These are phyloP conservation scores for Lasiodiplodia citricola DNA, from an alignment of 2,329 filamentous ascomycete species.

Conservation along the genomic window DNA sequence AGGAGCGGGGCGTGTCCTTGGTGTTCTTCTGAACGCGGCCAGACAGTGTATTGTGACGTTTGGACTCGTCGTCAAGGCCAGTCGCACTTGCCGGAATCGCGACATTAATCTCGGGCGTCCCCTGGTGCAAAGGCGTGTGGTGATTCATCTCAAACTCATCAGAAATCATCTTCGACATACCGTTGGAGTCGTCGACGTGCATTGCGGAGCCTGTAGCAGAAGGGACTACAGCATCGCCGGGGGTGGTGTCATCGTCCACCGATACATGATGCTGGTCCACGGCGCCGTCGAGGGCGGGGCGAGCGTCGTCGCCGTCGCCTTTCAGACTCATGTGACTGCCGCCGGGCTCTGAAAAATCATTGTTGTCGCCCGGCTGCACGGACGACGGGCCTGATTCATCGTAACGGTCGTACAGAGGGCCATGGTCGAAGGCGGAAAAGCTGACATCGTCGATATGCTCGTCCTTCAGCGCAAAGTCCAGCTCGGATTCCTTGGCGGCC, in stretches of 20 bases:
- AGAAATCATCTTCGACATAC: slow-evolving; percentile 29
- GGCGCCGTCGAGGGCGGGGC: slow-evolving; percentile 14
- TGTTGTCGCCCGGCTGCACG: slow-evolving; percentile 44
- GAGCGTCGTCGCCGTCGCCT: slow-evolving; percentile 37
- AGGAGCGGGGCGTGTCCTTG: slow-evolving; percentile 15
- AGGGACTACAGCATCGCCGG: neutral
- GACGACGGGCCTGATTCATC: slow-evolving; percentile 47
- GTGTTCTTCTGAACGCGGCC: neutral
- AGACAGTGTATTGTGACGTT: neutral
- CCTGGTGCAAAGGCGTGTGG: slow-evolving; percentile 6
- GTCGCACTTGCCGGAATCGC: slow-evolving; percentile 6
- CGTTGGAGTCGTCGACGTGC: neutral
- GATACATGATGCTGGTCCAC: slow-evolving; percentile 17
- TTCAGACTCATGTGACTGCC: slow-evolving; percentile 39
- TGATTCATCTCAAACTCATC: slow-evolving; percentile 23
- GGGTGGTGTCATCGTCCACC: slow-evolving; percentile 7
- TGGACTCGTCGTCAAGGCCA: slow-evolving; percentile 5
- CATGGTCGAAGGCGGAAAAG: slow-evolving; percentile 42
- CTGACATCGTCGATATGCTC: slow-evolving; percentile 34
- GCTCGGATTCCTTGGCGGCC: slow-evolving; percentile 29
- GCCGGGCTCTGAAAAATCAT: slow-evolving; percentile 43
- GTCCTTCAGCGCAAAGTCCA: slow-evolving; percentile 36
- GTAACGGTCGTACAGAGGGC: slow-evolving; percentile 39
- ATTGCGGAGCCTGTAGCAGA: neutral
- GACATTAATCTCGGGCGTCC: slow-evolving; percentile 10